phyloP scores from a whole-genome alignment of 805 yeast species.

The Clavispora fructus region DNA sequence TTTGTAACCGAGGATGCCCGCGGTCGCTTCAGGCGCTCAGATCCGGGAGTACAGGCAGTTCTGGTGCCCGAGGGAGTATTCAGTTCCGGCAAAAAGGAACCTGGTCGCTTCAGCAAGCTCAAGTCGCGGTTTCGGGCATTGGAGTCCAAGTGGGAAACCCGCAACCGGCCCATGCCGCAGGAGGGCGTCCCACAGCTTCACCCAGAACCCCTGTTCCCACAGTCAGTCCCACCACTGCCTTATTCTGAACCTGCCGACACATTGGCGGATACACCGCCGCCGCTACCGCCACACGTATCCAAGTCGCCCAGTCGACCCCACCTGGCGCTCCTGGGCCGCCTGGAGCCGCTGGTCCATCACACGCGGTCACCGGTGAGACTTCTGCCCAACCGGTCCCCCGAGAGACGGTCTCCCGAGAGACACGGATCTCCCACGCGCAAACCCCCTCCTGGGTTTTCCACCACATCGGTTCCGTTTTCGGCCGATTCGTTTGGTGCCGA shows the following conservation, averaged over 20 bases:
- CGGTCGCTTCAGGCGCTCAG: conserved; percentile 8
- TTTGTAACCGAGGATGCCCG: conserved; percentile 8
- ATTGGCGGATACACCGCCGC: neutral
- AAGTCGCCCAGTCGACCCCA: neutral
- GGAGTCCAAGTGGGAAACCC: conserved; percentile 26
- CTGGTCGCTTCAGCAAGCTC: conserved; percentile 26
- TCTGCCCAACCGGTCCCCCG: neutral
- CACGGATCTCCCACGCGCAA: conserved; percentile 4
- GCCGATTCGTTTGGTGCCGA: conserved; percentile 39
- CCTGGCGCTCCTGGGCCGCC: neutral
- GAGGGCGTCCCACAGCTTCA: neutral
- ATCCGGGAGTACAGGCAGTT: conserved; percentile 3
- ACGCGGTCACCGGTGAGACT: neutral
- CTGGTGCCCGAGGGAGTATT: conserved; percentile 3
- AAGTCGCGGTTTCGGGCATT: conserved; percentile 28
- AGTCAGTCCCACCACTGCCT: too few relatives aligned
- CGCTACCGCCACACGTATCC: neutral
- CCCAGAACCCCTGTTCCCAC: neutral
- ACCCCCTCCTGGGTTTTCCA: conserved; percentile 12
- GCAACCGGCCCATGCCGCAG: neutral
- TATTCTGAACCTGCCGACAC: too few relatives aligned
- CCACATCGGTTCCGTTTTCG: conserved; percentile 34
- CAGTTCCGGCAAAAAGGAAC: conserved; percentile 15
- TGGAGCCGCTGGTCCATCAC: neutral
- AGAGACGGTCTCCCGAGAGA: neutral